A percentile compares a stretch with the other conserved stretches of the same genome.
These are phyloP conservation scores for Beauveria varroae DNA, from an alignment of 2,329 filamentous ascomycete genomes.

Conservation along the genomic window DNA sequence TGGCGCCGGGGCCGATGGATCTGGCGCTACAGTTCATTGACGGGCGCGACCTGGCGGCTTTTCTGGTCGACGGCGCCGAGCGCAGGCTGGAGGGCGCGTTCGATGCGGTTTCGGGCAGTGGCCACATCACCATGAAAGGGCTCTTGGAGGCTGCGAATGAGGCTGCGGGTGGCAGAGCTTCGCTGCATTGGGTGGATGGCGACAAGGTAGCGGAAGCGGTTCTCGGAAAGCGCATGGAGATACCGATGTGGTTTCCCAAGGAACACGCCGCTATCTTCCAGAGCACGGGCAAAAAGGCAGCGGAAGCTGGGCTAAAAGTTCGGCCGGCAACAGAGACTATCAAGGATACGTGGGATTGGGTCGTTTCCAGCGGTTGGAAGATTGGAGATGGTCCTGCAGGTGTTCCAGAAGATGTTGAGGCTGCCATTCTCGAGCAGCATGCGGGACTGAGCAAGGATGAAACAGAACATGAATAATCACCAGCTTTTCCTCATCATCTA, in stretches of 20 bases:
- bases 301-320: background rate
- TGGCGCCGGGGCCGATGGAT: conserved; percentile 12
- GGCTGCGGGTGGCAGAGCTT: background rate
- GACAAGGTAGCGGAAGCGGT: conserved; percentile 7
- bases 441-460: background rate
- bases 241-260: conserved; percentile 11
- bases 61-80: conserved; percentile 12
- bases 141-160: conserved; percentile 9
- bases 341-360: conserved; percentile 12
- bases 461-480: no score
- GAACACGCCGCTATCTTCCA: background rate
- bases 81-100: conserved; percentile 2
- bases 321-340: conserved; percentile 8
- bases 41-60: conserved; percentile 12
- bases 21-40: conserved; percentile 12
- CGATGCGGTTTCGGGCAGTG: background rate
- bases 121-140: background rate
- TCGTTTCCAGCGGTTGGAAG: conserved; percentile 1
- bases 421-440: background rate
- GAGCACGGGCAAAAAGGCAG: conserved; percentile 1
- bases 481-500: no score
- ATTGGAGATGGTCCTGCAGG: background rate
- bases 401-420: conserved; percentile 3
- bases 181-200: conserved; percentile 9
- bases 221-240: conserved; percentile 2